These are phyloP conservation scores for Ceriops decandra DNA, from an alignment of 345 rosid species.

Conservation along the genomic window DNA sequence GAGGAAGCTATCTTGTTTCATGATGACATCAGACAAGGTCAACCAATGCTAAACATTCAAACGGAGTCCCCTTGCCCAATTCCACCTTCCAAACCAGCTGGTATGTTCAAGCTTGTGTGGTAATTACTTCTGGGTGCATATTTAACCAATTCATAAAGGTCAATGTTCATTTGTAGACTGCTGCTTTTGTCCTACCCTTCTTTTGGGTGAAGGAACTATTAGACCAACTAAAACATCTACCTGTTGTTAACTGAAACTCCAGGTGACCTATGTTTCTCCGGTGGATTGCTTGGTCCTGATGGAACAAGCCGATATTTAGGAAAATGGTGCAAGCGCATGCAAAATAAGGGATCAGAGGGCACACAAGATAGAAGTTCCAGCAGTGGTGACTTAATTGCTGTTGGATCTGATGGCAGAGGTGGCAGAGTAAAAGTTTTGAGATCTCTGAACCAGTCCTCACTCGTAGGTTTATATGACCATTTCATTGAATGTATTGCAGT, in stretches of 20 bases:
- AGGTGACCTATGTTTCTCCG: constrained; percentile 61
- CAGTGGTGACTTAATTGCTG: constrained; percentile 57
- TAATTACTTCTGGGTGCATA: neutral
- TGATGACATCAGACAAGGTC: constrained; percentile 20
- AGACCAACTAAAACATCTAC: neutral
- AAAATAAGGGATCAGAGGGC: constrained; percentile 28
- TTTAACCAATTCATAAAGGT: constrained; percentile 2
- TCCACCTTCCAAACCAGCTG: constrained; percentile 39
- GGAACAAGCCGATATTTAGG: constrained; percentile 63
- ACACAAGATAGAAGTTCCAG: constrained; percentile 28
- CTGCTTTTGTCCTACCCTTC: neutral
- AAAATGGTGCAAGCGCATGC: constrained; percentile 84
- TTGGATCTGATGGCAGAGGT: constrained; percentile 92
- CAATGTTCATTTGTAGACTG: neutral
- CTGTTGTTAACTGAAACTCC: constrained; percentile 13
- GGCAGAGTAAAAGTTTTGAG: constrained; percentile 77
- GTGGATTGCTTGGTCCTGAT: constrained; percentile 72
- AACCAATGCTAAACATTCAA: constrained; percentile 49
- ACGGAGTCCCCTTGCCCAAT: constrained; percentile 32
- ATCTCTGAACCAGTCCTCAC: constrained; percentile 44
- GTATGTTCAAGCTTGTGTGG: constrained; percentile 30
- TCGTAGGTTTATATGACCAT: constrained; percentile 38
- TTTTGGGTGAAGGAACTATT: neutral
- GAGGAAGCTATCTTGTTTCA: constrained; percentile 31
- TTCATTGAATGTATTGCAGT: neutral